These are phyloP conservation scores for Cadophora malorum DNA, from an alignment of 2,329 filamentous ascomycete genomes.

Conservation along the genomic window DNA sequence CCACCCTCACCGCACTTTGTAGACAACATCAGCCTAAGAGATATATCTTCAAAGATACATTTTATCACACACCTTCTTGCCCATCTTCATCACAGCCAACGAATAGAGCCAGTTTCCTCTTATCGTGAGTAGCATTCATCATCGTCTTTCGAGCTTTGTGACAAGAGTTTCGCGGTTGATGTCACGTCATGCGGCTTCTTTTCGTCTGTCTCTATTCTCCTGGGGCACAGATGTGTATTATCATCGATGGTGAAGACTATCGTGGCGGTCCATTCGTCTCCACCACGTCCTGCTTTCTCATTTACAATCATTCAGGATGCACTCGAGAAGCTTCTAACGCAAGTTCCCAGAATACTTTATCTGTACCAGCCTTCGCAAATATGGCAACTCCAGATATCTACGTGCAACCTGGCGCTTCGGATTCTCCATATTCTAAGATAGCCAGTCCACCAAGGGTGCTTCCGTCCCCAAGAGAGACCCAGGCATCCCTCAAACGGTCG, in stretches of 20 bases:
- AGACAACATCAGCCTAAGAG: conserved; percentile 3
- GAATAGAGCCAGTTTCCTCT: neutral
- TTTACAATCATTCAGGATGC: neutral
- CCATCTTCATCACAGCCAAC: neutral
- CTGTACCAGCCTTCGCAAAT: conserved; percentile 9
- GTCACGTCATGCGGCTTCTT: neutral
- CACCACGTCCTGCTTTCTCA: neutral
- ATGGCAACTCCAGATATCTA: conserved; percentile 42
- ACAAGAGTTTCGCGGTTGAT: too few species aligned
- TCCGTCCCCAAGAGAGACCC: conserved; percentile 40
- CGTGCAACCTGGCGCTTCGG: conserved; percentile 36
- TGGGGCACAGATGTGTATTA: neutral
- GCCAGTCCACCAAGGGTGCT: conserved; percentile 38
- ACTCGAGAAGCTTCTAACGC: neutral
- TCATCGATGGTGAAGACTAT: neutral
- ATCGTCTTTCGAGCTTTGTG: neutral
- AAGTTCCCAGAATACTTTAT: neutral
- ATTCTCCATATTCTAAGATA: conserved; percentile 38
- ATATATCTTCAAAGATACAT: neutral
- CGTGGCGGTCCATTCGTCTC: neutral
- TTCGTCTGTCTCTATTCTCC: neutral
- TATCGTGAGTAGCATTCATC: neutral
- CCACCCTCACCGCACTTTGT: conserved; percentile 11
- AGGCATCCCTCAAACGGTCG: conserved; percentile 44
- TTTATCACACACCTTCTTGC: neutral